phyloP scores from a whole-genome alignment of 2,329 filamentous ascomycete genomes.

The Tolypocladium capitatum region DNA sequence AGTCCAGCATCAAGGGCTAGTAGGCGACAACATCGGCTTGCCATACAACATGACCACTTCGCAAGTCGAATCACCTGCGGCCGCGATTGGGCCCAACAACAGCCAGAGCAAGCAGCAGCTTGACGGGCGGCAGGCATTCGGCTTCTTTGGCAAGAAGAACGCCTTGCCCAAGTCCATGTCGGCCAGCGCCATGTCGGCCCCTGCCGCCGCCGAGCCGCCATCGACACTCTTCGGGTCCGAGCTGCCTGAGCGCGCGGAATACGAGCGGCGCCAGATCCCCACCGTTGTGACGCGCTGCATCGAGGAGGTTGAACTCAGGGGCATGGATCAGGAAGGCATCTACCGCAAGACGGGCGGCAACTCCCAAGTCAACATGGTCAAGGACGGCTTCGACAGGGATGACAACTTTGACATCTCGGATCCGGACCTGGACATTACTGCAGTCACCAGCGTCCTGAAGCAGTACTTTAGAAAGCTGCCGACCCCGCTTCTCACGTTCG shows the following conservation, averaged over 20 bases:
- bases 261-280: slow-evolving; percentile 79
- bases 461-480: slow-evolving; percentile 95
- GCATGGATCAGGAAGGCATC: slow-evolving; percentile 95
- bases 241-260: slow-evolving; percentile 70
- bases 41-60: slow-evolving; percentile 57
- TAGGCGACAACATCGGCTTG: slow-evolving; percentile 51
- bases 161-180: slow-evolving; percentile 39
- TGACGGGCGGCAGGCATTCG: slow-evolving; percentile 47
- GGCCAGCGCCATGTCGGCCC: slow-evolving; percentile 23
- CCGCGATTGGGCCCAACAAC: slow-evolving; percentile 19
- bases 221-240: slow-evolving; percentile 76
- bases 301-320: slow-evolving; percentile 87
- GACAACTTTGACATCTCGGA: slow-evolving; percentile 88
- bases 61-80: slow-evolving; percentile 34
- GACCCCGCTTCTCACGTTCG: slow-evolving; percentile 77
- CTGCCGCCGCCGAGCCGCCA: slow-evolving; percentile 37
- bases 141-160: slow-evolving; percentile 53
- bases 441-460: slow-evolving; percentile 89
- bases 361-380: slow-evolving; percentile 78
- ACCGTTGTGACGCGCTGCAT: slow-evolving; percentile 87
- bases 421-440: slow-evolving; percentile 85
- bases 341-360: slow-evolving; percentile 95
- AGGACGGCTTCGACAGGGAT: slow-evolving; percentile 79
- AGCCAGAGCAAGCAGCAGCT: slow-evolving; percentile 13
- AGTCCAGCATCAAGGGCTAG: slow-evolving; percentile 38